Evolutionary conservation across 306 rosid species (phyloP), one percentile per base, ranked within the genome.

Genomic region (Sicyos edulis): DNA sequence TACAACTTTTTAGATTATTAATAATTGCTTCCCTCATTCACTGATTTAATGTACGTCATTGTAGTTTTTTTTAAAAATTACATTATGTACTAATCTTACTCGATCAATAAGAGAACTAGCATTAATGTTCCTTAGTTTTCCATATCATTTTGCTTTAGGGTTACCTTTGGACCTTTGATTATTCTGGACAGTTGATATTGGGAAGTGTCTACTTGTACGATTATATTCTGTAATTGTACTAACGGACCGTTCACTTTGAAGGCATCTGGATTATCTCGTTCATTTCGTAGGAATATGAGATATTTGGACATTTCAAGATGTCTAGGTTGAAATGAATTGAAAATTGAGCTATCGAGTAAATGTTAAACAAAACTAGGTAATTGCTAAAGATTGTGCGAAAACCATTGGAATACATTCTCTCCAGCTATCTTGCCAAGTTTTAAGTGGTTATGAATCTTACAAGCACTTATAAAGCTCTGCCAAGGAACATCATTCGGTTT

Each of bases 381-480:
- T 92, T 95, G 6, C 96, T 73, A 2, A 2, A 95, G 79, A 63
- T 86, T 88, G 34, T 74, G 44, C 0, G 79, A 75, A 69, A 85
- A 84, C 78, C 83, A 59, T 66, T n/a, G 76, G 69, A 88, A 76
- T 47, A 89, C 78, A 51, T 81, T 83, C 29, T 74, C 40, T 5
- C 92, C 95, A 42, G 88, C 89, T 53, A 86, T 76, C 75, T 88
- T 85, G 2, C 91, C 95, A 0, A 85, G 75, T 77, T 84, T 86
- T 49, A 88, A 72, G 88, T 89, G 77, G 40, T 21, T 77, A 68
- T 92, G 96, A 79, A 82, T 82, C 80, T 79, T 86, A 75, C 96
- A 86, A 57, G 97, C 87, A 72, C 88, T 84, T 8, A 92, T n/a
- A 88, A 81, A 91, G 65, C 95, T 89, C 80, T 91, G 78, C 96